Evolutionary conservation across 805 yeast genomes (phyloP).

Genomic region (Wickerhamiella spandovensis): DNA sequence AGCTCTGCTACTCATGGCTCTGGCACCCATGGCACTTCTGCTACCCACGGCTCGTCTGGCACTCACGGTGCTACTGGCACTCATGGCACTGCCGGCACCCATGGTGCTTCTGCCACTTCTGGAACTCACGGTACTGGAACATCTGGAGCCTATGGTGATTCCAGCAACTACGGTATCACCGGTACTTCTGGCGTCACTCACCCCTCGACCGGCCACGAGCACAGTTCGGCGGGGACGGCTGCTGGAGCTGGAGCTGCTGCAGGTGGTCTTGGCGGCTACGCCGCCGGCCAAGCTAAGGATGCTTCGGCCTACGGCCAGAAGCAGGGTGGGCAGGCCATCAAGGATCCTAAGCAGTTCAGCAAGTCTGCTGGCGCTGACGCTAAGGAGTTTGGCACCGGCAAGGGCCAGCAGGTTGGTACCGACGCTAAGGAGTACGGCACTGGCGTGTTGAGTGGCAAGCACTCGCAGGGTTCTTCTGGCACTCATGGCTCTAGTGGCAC

Average conservation of each 20-base stretch:
- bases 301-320: background rate
- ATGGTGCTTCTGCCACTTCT: background rate
- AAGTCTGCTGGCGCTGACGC: background rate
- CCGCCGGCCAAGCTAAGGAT: background rate
- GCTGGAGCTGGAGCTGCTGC: slow-evolving; percentile 3
- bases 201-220: background rate
- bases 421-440: background rate
- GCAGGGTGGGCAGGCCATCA: background rate
- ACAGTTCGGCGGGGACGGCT: background rate
- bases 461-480: background rate
- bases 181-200: background rate
- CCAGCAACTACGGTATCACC: background rate
- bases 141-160: background rate
- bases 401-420: background rate
- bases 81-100: slow-evolving; percentile 2
- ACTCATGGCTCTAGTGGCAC: background rate
- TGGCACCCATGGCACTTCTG: background rate
- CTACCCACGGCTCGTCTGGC: background rate
- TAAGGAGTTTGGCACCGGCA: background rate
- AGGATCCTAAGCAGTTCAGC: background rate
- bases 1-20: background rate
- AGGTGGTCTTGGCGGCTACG: background rate
- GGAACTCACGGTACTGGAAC: background rate
- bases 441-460: background rate
- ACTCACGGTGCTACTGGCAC: background rate